Conservation (phyloP, 2,329 filamentous ascomycete genomes). For the Apiospora sp. region DNA sequence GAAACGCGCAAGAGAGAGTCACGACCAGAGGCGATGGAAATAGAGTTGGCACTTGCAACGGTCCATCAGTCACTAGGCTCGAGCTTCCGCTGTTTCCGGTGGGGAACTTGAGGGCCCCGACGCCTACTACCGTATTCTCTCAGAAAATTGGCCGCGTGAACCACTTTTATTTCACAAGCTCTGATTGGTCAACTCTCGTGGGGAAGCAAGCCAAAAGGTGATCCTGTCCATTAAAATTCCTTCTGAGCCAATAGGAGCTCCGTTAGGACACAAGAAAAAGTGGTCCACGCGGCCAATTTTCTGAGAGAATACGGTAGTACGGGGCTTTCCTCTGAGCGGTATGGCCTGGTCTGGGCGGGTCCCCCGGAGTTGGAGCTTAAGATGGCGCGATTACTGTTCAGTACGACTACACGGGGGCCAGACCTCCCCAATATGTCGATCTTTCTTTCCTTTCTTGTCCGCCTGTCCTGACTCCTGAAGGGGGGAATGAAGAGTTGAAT, state of each 20-base stretch:
- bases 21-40: not conserved
- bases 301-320: not conserved
- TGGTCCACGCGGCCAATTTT: no score
- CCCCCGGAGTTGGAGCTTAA: not conserved
- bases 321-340: not conserved
- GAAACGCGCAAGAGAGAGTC: not conserved
- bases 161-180: no score
- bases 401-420: not conserved
- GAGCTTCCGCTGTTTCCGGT: slow-evolving; percentile 4
- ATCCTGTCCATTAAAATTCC: no score
- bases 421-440: not conserved
- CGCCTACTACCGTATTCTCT: not conserved
- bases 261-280: no score
- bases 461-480: not conserved
- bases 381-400: not conserved
- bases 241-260: no score
- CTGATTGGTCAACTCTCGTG: no score
- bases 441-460: not conserved
- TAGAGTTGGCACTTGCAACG: slow-evolving; percentile 14
- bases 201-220: no score
- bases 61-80: not conserved
- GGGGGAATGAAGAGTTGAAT: not conserved
- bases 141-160: no score
- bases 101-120: not conserved
- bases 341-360: not conserved